These are phyloP conservation scores for Stagonosporopsis tanaceti DNA, from an alignment of 2,329 filamentous ascomycete species.

Conservation along the genomic window DNA sequence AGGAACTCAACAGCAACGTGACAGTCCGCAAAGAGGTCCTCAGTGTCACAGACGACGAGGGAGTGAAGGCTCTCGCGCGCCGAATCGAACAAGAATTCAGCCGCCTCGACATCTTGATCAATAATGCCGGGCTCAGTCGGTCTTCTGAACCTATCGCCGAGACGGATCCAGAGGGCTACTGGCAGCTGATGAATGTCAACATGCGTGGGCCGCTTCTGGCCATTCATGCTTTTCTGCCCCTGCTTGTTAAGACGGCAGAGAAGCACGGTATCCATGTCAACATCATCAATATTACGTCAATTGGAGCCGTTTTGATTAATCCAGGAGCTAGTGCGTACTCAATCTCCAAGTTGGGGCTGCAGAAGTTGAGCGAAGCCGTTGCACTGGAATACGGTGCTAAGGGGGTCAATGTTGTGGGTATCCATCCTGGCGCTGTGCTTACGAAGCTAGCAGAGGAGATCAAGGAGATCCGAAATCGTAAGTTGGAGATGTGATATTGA, in stretches of 20 bases:
- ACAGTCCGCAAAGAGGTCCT: constrained; percentile 54
- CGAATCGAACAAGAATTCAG: constrained; percentile 36
- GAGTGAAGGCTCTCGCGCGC: constrained; percentile 48
- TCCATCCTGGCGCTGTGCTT: constrained; percentile 42
- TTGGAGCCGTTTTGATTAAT: constrained; percentile 47
- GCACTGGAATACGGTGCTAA: constrained; percentile 50
- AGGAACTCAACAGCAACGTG: constrained; percentile 50
- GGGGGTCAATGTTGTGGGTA: constrained; percentile 31
- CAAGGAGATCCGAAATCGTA: constrained; percentile 7
- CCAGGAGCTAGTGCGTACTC: constrained; percentile 51
- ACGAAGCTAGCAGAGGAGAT: constrained; percentile 26
- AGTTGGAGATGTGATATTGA: neutral
- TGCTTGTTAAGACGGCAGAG: constrained; percentile 43
- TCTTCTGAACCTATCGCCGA: constrained; percentile 44
- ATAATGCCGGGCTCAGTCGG: constrained; percentile 56
- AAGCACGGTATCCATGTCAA: constrained; percentile 43
- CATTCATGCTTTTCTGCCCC: constrained; percentile 56
- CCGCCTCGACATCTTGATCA: constrained; percentile 57
- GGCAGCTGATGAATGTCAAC: constrained; percentile 59
- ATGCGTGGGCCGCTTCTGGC: constrained; percentile 58
- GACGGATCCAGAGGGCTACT: constrained; percentile 50
- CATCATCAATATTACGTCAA: constrained; percentile 58
- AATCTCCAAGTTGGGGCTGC: constrained; percentile 59
- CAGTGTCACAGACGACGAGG: constrained; percentile 53
- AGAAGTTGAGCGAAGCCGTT: constrained; percentile 60